Conservation (phyloP, 257 asterid genomes). For the Sherardia arvensis region DNA sequence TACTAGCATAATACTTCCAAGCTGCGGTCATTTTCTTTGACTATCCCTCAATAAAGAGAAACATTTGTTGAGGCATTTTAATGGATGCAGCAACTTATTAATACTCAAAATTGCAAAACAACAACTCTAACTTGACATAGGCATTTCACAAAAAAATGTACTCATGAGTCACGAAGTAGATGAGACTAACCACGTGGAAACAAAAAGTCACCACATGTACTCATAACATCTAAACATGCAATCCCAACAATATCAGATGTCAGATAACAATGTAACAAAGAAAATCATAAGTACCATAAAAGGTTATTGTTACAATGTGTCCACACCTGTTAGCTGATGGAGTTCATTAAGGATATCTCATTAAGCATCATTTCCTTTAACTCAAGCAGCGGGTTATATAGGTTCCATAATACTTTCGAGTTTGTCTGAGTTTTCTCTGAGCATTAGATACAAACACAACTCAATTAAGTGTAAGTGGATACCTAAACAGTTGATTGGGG, state of each 20-base stretch:
- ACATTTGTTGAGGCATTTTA: neutral
- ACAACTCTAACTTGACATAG: neutral
- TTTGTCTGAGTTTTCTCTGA: constrained; percentile 61
- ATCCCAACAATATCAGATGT: neutral
- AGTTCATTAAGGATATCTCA: constrained; percentile 74
- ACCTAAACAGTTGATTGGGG: too few relatives aligned
- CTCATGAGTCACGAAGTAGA: neutral
- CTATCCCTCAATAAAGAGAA: neutral
- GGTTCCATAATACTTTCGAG: constrained; percentile 61
- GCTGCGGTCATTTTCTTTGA: neutral
- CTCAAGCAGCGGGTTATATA: constrained; percentile 71
- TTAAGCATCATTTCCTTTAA: constrained; percentile 70
- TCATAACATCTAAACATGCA: neutral
- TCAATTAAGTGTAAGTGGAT: too few relatives aligned
- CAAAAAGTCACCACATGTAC: neutral
- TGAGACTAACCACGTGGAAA: neutral
- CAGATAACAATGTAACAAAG: neutral
- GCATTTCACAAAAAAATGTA: neutral
- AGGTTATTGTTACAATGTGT: constrained; percentile 9
- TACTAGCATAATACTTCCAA: neutral
- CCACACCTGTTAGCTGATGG: constrained; percentile 72
- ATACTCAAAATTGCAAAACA: neutral
- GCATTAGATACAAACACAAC: constrained; percentile 11
- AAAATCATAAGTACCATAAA: neutral
- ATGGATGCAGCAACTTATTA: neutral